Percentiles rank a stretch among this genome's conserved stretches.
Evolutionary conservation across 2,329 filamentous ascomycete genomes (phyloP).

Genomic region (Paecilomyces niveus): DNA sequence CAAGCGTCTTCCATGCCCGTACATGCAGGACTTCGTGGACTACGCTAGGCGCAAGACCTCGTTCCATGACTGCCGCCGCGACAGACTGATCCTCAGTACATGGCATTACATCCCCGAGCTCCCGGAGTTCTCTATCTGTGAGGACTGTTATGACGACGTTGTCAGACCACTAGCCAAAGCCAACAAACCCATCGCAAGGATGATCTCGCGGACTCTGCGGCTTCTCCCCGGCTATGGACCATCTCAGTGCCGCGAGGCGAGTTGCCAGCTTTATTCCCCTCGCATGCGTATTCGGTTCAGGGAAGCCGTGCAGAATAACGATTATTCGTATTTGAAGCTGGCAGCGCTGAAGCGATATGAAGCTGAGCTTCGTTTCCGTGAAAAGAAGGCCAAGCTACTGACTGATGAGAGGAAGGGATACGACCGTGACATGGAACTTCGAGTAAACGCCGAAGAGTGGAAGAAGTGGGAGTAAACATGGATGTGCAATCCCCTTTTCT

Average conservation of each 20-base stretch:
- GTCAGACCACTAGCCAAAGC: conserved; percentile 61
- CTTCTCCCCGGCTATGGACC: conserved; percentile 46
- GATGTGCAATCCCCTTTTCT: not conserved
- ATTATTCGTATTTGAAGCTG: conserved; percentile 59
- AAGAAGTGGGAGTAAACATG: conserved; percentile 41
- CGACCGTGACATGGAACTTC: conserved; percentile 42
- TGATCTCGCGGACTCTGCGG: conserved; percentile 58
- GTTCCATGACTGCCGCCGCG: conserved; percentile 58
- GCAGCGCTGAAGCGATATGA: conserved; percentile 51
- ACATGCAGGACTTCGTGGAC: conserved; percentile 57
- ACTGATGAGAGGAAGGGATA: conserved; percentile 54
- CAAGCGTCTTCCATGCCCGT: conserved; percentile 29
- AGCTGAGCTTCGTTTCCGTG: conserved; percentile 54
- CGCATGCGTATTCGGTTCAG: conserved; percentile 71
- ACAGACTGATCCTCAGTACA: conserved; percentile 54
- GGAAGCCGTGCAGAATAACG: conserved; percentile 58
- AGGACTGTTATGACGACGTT: conserved; percentile 75
- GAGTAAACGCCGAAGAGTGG: conserved; percentile 46
- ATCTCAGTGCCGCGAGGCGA: conserved; percentile 31
- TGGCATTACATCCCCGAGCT: conserved; percentile 76
- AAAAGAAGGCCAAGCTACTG: conserved; percentile 47
- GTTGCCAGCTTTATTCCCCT: conserved; percentile 73
- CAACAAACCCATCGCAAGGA: conserved; percentile 51
- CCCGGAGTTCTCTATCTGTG: conserved; percentile 75
- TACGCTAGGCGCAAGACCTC: conserved; percentile 54